Evolutionary conservation across 306 rosid species (phyloP).

Genomic region (Albizia julibrissin): DNA sequence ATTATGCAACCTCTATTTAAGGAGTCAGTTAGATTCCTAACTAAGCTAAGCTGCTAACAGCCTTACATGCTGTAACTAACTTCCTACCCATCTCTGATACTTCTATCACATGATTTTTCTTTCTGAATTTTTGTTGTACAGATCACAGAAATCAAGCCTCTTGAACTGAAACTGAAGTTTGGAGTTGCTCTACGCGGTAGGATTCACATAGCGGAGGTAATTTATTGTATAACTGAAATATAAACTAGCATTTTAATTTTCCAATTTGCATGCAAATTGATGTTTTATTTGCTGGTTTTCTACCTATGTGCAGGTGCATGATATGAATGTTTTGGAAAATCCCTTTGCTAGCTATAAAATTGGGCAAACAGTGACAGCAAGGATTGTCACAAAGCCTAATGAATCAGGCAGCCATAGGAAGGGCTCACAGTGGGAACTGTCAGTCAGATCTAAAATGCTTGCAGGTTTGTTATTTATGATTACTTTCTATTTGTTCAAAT

Average conservation of each 20-base stretch:
- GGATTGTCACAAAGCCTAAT: conserved; percentile 69
- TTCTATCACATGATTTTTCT: conserved; percentile 5
- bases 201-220: conserved; percentile 89
- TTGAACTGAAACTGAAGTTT: conserved; percentile 83
- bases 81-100: background rate
- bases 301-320: conserved; percentile 57
- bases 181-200: conserved; percentile 76
- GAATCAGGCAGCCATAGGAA: conserved; percentile 47
- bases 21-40: background rate
- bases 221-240: conserved; percentile 5
- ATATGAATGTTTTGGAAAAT: conserved; percentile 54
- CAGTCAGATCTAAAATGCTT: conserved; percentile 60
- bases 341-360: conserved; percentile 68
- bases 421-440: conserved; percentile 74
- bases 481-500: background rate
- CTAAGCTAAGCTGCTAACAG: background rate
- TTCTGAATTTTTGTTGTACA: conserved; percentile 37
- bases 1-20: background rate
- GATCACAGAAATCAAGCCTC: conserved; percentile 80
- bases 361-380: conserved; percentile 82
- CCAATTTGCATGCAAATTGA: background rate
- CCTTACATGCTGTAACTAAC: background rate
- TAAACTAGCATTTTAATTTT: conserved; percentile 16
- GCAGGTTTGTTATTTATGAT: conserved; percentile 48
- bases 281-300: conserved; percentile 12